These are phyloP conservation scores for Aspergillus alliaceus DNA, from an alignment of 2,329 filamentous ascomycete species.

Conservation along the genomic window DNA sequence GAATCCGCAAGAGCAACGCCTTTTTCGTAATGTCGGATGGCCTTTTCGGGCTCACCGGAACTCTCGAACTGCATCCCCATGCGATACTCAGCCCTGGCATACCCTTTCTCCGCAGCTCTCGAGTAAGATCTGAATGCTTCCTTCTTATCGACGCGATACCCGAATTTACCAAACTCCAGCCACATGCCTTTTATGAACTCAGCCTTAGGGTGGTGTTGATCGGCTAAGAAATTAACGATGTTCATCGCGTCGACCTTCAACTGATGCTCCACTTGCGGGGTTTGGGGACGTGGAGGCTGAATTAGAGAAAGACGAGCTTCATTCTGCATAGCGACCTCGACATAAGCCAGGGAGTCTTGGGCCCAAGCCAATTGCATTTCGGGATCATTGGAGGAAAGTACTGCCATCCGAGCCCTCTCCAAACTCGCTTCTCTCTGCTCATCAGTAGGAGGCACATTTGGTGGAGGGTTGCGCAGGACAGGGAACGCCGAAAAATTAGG, in stretches of 20 bases:
- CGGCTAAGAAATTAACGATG: conserved; percentile 84
- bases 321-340: conserved; percentile 79
- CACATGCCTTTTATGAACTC: conserved; percentile 95
- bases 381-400: conserved; percentile 90
- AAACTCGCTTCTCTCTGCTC: conserved; percentile 90
- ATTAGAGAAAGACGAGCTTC: conserved; percentile 64
- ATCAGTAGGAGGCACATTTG: conserved; percentile 89
- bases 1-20: conserved; percentile 82
- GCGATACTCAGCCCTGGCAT: conserved; percentile 86
- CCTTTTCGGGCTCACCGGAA: conserved; percentile 87
- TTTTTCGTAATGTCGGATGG: conserved; percentile 83
- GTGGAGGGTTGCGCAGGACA: conserved; percentile 71
- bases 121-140: conserved; percentile 89
- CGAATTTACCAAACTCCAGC: conserved; percentile 97
- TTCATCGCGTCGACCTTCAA: conserved; percentile 85
- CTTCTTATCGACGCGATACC: conserved; percentile 84
- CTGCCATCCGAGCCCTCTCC: conserved; percentile 77
- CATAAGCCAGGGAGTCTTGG: conserved; percentile 84
- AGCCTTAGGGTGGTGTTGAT: conserved; percentile 89
- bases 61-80: conserved; percentile 99
- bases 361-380: conserved; percentile 97
- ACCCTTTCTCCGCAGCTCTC: conserved; percentile 80
- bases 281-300: conserved; percentile 66
- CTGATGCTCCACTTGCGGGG: conserved; percentile 85
- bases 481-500: conserved; percentile 93